Evolutionary conservation across 345 rosid genomes (phyloP).

Genomic region (Pugionium cornutum): DNA sequence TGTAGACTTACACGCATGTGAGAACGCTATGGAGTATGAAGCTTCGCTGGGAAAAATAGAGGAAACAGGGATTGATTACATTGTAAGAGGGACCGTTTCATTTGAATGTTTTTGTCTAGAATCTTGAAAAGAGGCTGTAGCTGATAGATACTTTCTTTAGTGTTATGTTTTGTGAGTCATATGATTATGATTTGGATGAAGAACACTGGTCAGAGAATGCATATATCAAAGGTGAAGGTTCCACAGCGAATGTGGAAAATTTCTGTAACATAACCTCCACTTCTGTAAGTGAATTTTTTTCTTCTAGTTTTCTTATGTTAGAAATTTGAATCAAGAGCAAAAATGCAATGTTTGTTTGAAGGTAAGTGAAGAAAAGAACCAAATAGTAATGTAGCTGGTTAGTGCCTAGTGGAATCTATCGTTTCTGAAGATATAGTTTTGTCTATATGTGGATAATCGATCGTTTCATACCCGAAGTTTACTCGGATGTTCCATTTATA

Average conservation of each 20-base stretch:
- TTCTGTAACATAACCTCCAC: conserved; percentile 9
- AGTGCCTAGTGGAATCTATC: conserved; percentile 23
- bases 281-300: conserved; percentile 26
- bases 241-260: conserved; percentile 22
- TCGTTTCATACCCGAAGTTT: too few relatives aligned
- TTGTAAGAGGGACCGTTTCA: conserved; percentile 17
- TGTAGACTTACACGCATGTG: conserved; percentile 49
- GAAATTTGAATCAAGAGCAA: conserved; percentile 32
- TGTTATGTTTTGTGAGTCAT: conserved; percentile 19
- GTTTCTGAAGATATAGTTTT: too few relatives aligned
- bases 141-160: neutral
- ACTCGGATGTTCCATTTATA: too few relatives aligned
- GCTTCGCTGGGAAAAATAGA: neutral
- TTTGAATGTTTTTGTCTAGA: neutral
- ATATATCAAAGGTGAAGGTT: neutral
- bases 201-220: conserved; percentile 31
- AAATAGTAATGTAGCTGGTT: neutral
- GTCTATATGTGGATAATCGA: conserved; percentile 37
- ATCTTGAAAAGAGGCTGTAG: conserved; percentile 15
- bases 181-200: conserved; percentile 25
- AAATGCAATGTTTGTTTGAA: conserved; percentile 34
- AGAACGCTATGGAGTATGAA: conserved; percentile 35
- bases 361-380: conserved; percentile 18
- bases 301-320: conserved; percentile 3
- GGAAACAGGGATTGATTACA: conserved; percentile 17